These are phyloP conservation scores for Imleria badia DNA, from an alignment of 768 basidiomycete genomes.

Conservation along the genomic window DNA sequence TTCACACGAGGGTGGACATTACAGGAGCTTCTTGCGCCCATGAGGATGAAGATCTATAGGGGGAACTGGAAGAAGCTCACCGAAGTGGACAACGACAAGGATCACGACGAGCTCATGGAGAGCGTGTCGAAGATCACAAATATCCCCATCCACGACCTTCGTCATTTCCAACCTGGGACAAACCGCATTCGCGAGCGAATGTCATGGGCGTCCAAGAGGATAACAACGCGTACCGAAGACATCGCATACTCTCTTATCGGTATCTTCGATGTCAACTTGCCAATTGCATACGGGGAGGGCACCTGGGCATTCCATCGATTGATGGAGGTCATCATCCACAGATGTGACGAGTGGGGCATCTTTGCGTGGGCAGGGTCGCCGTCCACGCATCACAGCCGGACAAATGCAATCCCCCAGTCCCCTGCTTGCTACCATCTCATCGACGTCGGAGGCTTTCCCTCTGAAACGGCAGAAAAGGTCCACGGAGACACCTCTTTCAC, in stretches of 20 bases:
- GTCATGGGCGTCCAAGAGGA: conserved; percentile 26
- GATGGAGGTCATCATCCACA: conserved; percentile 23
- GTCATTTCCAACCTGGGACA: conserved; percentile 10
- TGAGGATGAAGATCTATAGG: conserved; percentile 11
- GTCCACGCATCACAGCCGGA: conserved; percentile 13
- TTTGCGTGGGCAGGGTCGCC: conserved; percentile 23
- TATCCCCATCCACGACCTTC: conserved; percentile 9
- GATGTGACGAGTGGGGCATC: conserved; percentile 25
- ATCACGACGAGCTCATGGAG: neutral
- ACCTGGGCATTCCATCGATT: conserved; percentile 27
- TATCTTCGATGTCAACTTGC: conserved; percentile 23
- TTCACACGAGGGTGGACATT: conserved; percentile 16
- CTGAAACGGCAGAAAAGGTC: conserved; percentile 1
- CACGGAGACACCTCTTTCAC: conserved; percentile 18
- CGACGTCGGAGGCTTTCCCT: neutral
- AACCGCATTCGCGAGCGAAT: conserved; percentile 14
- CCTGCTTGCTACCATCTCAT: conserved; percentile 19
- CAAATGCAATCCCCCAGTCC: conserved; percentile 11
- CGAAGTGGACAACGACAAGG: conserved; percentile 5
- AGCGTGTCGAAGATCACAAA: conserved; percentile 6
- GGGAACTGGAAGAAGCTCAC: conserved; percentile 8
- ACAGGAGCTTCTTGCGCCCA: conserved; percentile 14
- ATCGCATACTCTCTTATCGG: conserved; percentile 26
- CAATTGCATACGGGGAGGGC: conserved; percentile 17
- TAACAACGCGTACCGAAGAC: conserved; percentile 26